Conservation (phyloP, 768 basidiomycete species). For the Gymnopilus junonius region DNA sequence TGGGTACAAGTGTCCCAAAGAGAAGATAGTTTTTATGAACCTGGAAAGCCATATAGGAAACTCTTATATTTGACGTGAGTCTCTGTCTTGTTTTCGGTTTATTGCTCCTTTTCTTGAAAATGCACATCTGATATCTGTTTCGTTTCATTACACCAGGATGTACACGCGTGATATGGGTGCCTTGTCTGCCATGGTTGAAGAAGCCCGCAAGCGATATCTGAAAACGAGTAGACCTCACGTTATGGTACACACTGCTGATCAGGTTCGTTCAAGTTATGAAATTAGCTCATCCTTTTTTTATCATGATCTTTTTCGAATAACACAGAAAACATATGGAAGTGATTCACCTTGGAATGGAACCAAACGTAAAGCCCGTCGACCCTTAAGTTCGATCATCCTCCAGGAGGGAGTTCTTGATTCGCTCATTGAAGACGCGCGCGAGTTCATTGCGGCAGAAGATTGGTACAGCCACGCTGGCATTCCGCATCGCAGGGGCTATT, state of each 20-base stretch:
- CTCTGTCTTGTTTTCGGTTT: background rate
- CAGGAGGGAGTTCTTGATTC: slow-evolving; percentile 49
- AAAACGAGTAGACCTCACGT: slow-evolving; percentile 45
- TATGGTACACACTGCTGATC: slow-evolving; percentile 40
- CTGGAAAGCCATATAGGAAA: background rate
- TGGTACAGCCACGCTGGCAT: slow-evolving; percentile 65
- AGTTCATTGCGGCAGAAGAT: slow-evolving; percentile 56
- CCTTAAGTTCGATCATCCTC: slow-evolving; percentile 57
- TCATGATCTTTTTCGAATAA: background rate
- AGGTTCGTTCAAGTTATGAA: slow-evolving; percentile 22
- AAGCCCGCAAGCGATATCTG: slow-evolving; percentile 44
- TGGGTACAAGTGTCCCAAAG: slow-evolving; percentile 42
- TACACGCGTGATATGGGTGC: slow-evolving; percentile 48
- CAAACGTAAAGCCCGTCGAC: slow-evolving; percentile 53
- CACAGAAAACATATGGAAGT: slow-evolving; percentile 36
- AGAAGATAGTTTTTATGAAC: background rate
- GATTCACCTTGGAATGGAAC: slow-evolving; percentile 44
- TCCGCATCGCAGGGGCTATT: slow-evolving; percentile 59
- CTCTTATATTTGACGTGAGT: slow-evolving; percentile 39
- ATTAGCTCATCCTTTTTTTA: background rate
- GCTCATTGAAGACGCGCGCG: slow-evolving; percentile 52
- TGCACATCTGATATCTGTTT: background rate
- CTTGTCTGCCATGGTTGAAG: slow-evolving; percentile 45
- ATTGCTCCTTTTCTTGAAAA: background rate
- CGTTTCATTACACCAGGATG: slow-evolving; percentile 29